A percentile compares a stretch with the other conserved stretches of the same genome.
phyloP scores from a whole-genome alignment of 805 yeast species.

The Ogataea philodendri region DNA sequence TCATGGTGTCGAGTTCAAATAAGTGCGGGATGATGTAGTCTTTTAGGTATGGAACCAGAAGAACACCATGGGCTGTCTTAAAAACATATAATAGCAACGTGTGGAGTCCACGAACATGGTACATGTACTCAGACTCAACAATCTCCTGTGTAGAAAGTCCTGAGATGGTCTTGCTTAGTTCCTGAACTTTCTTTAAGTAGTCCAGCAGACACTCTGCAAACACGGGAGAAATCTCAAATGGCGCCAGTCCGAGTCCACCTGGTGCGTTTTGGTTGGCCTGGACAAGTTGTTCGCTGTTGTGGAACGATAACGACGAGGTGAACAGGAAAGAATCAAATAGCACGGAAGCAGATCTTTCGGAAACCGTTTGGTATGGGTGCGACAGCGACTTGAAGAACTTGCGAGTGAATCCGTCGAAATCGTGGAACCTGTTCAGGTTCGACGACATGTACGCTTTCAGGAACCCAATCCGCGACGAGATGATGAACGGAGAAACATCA shows the following conservation, averaged over 20 bases:
- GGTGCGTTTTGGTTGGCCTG: conserved; percentile 35
- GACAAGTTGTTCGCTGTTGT: conserved; percentile 40
- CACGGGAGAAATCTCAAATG: conserved; percentile 31
- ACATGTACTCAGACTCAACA: conserved; percentile 58
- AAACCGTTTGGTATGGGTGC: conserved; percentile 71
- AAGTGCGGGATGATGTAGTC: conserved; percentile 66
- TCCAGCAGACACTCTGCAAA: conserved; percentile 39
- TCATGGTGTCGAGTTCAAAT: conserved; percentile 58
- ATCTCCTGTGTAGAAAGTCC: conserved; percentile 52
- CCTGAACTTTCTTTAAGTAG: conserved; percentile 43
- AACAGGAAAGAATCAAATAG: conserved; percentile 39
- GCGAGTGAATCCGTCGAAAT: conserved; percentile 43
- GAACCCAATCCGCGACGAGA: conserved; percentile 59
- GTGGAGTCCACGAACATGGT: conserved; percentile 61
- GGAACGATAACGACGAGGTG: conserved; percentile 15
- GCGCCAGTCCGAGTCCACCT: conserved; percentile 35
- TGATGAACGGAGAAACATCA: conserved; percentile 57
- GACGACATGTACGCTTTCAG: conserved; percentile 41
- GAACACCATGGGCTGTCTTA: conserved; percentile 50
- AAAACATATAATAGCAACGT: conserved; percentile 57
- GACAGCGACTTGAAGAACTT: conserved; percentile 48
- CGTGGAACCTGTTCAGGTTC: conserved; percentile 41
- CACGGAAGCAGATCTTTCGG: conserved; percentile 63
- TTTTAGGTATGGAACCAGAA: conserved; percentile 51
- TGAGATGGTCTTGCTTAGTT: conserved; percentile 34